Evolutionary conservation across 2,329 filamentous ascomycete species (phyloP).

Genomic region (Aspergillus uvarum): DNA sequence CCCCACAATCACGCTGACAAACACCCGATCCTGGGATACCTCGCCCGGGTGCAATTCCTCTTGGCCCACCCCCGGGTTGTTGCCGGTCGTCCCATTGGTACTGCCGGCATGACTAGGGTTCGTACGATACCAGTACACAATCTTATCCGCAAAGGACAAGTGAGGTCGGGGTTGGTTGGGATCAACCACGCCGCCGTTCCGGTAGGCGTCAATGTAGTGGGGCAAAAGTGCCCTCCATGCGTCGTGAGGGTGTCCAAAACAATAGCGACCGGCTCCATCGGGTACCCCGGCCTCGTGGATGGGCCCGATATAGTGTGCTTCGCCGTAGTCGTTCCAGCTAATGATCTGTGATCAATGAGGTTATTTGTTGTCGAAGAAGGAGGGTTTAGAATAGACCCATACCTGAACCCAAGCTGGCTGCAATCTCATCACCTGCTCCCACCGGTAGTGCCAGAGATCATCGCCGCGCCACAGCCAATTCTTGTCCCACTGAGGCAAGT

Average conservation of each 20-base stretch:
- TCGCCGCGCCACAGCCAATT: constrained; percentile 66
- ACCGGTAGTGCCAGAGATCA: constrained; percentile 60
- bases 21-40: constrained; percentile 35
- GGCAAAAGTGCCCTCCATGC: constrained; percentile 33
- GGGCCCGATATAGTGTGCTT: constrained; percentile 59
- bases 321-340: constrained; percentile 62
- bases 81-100: constrained; percentile 35
- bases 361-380: not conserved
- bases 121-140: constrained; percentile 38
- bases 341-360: constrained; percentile 46
- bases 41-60: constrained; percentile 24
- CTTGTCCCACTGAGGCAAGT: constrained; percentile 57
- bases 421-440: constrained; percentile 54
- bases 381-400: constrained; percentile 5
- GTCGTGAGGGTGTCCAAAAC: constrained; percentile 27
- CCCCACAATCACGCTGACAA: constrained; percentile 28
- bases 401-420: constrained; percentile 52
- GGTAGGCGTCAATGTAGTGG: constrained; percentile 39
- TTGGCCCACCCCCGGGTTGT: constrained; percentile 33
- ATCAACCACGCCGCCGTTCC: constrained; percentile 9
- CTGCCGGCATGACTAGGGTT: constrained; percentile 33
- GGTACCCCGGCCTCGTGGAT: constrained; percentile 51
- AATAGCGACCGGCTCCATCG: constrained; percentile 41
- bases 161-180: constrained; percentile 9
- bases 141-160: constrained; percentile 26